Percentiles rank a stretch among this genome's conserved stretches.
These are phyloP conservation scores for Macrolepiota albuminosa DNA, from an alignment of 768 basidiomycete species.

Conservation along the genomic window DNA sequence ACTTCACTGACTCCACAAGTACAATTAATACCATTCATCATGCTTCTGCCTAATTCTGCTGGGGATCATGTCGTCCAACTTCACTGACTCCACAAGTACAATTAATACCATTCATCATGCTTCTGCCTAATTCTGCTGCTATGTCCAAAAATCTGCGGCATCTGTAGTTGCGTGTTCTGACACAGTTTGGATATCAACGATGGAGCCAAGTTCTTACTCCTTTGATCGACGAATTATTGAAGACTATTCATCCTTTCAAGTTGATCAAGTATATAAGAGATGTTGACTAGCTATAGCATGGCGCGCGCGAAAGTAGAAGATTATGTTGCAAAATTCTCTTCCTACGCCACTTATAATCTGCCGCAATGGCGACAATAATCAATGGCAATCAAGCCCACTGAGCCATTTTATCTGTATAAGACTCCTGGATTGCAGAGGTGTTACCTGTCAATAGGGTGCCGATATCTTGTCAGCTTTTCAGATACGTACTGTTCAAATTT, in stretches of 20 bases:
- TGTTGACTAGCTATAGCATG: neutral
- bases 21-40: neutral
- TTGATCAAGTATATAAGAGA: too few relatives aligned
- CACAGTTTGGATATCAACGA: neutral
- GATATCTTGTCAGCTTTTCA: neutral
- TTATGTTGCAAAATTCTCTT: neutral
- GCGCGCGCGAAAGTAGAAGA: neutral
- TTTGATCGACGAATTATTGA: too few relatives aligned
- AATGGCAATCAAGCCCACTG: neutral
- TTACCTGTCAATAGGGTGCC: neutral
- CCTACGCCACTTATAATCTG: neutral
- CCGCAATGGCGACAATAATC: neutral
- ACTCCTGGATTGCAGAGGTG: neutral
- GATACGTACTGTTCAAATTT: neutral
- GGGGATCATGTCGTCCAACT: neutral
- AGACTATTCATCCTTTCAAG: too few relatives aligned
- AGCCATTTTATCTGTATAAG: neutral
- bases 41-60: neutral
- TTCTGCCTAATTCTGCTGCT: neutral
- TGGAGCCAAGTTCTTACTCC: neutral
- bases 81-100: neutral
- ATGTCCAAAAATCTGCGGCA: neutral
- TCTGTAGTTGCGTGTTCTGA: too few relatives aligned
- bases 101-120: neutral
- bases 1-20: neutral